Conservation (phyloP, 208 protist genomes). For the Lotmaria passim region DNA sequence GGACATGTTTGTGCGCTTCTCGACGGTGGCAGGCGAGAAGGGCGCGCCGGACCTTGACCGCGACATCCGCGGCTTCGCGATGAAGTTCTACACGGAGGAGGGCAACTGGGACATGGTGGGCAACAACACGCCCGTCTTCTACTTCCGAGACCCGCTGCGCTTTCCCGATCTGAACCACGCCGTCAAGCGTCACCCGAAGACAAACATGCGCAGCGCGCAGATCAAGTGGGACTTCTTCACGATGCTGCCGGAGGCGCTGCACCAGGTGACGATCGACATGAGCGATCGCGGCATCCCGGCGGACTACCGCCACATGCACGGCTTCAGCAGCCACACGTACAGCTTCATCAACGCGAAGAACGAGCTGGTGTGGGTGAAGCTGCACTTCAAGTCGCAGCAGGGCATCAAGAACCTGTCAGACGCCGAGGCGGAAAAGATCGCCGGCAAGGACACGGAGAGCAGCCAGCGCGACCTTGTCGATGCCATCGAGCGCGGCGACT, state of each 20-base stretch:
- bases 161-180: constrained; percentile 80
- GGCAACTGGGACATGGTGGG: constrained; percentile 85
- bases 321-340: constrained; percentile 66
- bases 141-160: constrained; percentile 46
- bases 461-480: constrained; percentile 75
- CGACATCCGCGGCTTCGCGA: constrained; percentile 40
- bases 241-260: constrained; percentile 59
- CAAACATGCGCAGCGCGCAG: constrained; percentile 49
- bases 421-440: constrained; percentile 71
- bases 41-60: constrained; percentile 33
- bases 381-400: constrained; percentile 73
- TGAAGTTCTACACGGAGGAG: constrained; percentile 44
- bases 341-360: constrained; percentile 69
- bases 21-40: constrained; percentile 73
- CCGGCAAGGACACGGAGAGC: constrained; percentile 55
- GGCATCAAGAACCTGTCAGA: constrained; percentile 65
- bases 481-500: constrained; percentile 54
- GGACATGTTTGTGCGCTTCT: constrained; percentile 79
- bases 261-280: constrained; percentile 77
- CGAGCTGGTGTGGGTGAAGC: constrained; percentile 67
- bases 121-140: constrained; percentile 85
- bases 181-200: constrained; percentile 74
- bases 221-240: constrained; percentile 77
- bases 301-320: constrained; percentile 70
- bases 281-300: constrained; percentile 61